Evolutionary conservation across 805 yeast genomes (phyloP).

Genomic region (Diddensiella caesifluorescens): DNA sequence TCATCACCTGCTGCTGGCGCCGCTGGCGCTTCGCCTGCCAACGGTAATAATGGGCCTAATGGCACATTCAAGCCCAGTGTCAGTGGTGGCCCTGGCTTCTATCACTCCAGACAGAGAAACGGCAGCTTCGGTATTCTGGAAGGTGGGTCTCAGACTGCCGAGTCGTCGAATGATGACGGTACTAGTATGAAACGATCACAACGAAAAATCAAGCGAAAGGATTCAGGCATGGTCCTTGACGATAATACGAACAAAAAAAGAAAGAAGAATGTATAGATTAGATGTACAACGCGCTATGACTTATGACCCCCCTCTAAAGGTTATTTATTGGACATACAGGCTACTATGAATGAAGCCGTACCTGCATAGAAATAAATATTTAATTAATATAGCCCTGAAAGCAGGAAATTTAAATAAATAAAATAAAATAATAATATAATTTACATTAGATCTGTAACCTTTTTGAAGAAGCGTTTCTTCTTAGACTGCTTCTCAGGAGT

Average conservation of each 20-base stretch:
- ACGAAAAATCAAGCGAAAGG: slow-evolving; percentile 3
- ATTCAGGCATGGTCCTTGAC: slow-evolving; percentile 9
- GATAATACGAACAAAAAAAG: slow-evolving; percentile 6
- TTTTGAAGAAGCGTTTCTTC: background rate
- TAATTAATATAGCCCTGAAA: no score
- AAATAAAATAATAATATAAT: background rate
- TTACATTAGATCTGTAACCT: background rate
- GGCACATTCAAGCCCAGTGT: slow-evolving; percentile 1
- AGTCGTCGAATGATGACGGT: slow-evolving; percentile 20
- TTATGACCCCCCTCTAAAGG: background rate
- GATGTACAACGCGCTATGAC: background rate
- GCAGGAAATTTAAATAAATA: background rate
- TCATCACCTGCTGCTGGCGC: background rate
- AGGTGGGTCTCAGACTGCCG: slow-evolving; percentile 15
- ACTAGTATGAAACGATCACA: slow-evolving; percentile 6
- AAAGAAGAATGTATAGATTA: slow-evolving; percentile 1
- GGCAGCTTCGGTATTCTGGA: slow-evolving; percentile 4
- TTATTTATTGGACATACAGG: no score
- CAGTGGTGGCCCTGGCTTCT: background rate
- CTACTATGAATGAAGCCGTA: no score
- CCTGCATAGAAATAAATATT: no score
- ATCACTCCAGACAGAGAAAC: background rate
- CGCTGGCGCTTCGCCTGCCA: no score
- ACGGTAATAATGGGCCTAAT: slow-evolving; percentile 1
- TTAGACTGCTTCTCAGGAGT: no score